Conservation (phyloP, 2,329 filamentous ascomycete species). For the Paramyrothecium roridum region DNA sequence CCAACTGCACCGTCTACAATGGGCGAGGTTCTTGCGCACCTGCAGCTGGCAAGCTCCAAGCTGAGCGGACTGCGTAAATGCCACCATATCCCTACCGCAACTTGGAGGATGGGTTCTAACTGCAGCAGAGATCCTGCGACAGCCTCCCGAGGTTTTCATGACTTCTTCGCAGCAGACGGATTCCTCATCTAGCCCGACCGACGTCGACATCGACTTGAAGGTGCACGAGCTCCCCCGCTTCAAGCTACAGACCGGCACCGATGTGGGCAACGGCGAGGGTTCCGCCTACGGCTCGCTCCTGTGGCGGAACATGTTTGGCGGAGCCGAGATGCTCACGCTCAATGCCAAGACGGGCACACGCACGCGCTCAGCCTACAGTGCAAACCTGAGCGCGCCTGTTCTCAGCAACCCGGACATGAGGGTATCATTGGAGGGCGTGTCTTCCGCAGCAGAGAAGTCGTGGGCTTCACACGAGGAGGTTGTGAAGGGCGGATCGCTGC, state of each 20-base stretch:
- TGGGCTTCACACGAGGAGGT: conserved; percentile 95
- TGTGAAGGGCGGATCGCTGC: conserved; percentile 72
- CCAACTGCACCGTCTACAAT: conserved; percentile 70
- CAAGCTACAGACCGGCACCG: conserved; percentile 89
- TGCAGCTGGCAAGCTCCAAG: conserved; percentile 69
- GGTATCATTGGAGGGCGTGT: conserved; percentile 74
- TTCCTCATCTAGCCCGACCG: conserved; percentile 67
- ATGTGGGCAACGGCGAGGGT: conserved; percentile 89
- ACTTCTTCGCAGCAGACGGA: conserved; percentile 70
- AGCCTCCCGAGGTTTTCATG: conserved; percentile 77
- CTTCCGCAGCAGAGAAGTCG: conserved; percentile 81
- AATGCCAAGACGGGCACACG: conserved; percentile 88
- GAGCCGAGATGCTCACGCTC: conserved; percentile 83
- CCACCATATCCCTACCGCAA: not conserved
- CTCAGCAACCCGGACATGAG: conserved; percentile 79
- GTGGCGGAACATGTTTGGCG: conserved; percentile 90
- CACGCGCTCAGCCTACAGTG: conserved; percentile 87
- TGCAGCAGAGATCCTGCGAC: conserved; percentile 75
- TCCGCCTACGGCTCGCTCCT: conserved; percentile 87
- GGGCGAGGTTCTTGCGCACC: conserved; percentile 70
- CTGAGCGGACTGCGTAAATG: conserved; percentile 75
- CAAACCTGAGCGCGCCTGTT: conserved; percentile 78
- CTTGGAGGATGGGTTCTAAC: conserved; percentile 17
- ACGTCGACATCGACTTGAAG: conserved; percentile 80
- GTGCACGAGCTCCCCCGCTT: conserved; percentile 80